Base-by-base conservation (phyloP, 164 flowering plant genomes). In the Hamamelis virginiana region DNA sequence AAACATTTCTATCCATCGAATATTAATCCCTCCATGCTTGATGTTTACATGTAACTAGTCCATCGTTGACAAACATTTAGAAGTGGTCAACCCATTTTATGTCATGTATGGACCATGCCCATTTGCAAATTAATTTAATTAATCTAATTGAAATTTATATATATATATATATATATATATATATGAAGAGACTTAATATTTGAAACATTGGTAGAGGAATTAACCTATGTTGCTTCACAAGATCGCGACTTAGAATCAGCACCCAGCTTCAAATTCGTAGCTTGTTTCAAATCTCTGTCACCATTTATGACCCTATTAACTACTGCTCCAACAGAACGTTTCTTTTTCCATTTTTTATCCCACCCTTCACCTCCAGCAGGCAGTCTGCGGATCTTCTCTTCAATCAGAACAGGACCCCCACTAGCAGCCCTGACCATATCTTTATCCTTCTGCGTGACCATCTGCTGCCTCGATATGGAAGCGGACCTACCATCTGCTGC, bases 361-460 rank as follows among this genome's bases (percentile, higher is more conserved):
- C 80, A 82, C 23, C 81, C 77, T 55, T 79, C 85, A 51, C 80
- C 81, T 48, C 69, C 79, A 64, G 76, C 73, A 71, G 78, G 77
- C 70, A 79, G 66, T 66, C 76, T 75, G 56, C 75, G 76, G 14
- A 72, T 73, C 71, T 75, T 82, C 55, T 82, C 85, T 62, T 82
- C 83, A 60, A 52, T 69, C 14, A 75, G 64, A 57, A 60, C 69
- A 67, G 69, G 12, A 56, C 46, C 78, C 46, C 67, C 78, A 66
- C 38, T 41, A 59, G n/a, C 47, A 61, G 61, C 46, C 28, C 63
- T 72, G 18, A 65, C 50, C 53, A 44, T 16, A 52, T 76, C 71
- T 45, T 65, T 70, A 26, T 71, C 75, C 60, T 70, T 82, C 43
- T 75, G 74, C 23, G 9, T 43, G 23, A 47, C 52, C n/a, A 72